Evolutionary conservation across 768 basidiomycete species (phyloP), one percentile per base, ranked within the genome.

Genomic region (Pleurotus salmoneostramineus): DNA sequence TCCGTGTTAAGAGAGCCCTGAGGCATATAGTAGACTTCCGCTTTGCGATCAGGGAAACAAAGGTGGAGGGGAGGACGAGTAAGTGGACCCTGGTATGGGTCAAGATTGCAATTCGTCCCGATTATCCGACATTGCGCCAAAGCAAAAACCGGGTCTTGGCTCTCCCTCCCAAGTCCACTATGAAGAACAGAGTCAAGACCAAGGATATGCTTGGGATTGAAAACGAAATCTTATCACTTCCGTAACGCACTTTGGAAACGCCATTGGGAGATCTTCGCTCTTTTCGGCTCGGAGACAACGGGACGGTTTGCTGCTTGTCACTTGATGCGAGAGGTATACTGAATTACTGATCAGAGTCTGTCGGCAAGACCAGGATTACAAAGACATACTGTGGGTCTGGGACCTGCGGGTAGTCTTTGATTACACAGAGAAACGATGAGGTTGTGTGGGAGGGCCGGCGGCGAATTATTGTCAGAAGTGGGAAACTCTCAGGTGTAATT

Each of bases 61-160:
- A 27, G 15, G 42, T 15, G 15, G 10, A 27, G 21, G 21, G 21
- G 21, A 27, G 21, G 21, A 27, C 21, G 21, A 27, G 21, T 27
- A 27, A 14, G 32, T 55, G 12, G 40, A 40, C 52, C 52, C 31
- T 42, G 52, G 7, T 31, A 43, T 3, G 27, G 27, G 52, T n/a
- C 40, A n/a, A 43, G 15, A 36, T 54, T 14, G 15, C 27, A 17
- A 42, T 31, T 44, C 52, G 52, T 32, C 52, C 52, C 52, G 52
- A 55, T 55, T 55, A n/a, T 55, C 52, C 52, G 52, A 43, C 5
- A 17, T 33, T 55, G 52, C 15, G 52, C 52, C 52, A 15, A 43
- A 33, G 11, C 33, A 31, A n/a, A n/a, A 31, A 14, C 33, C n/a
- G 8, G 48, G 3, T 31, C 17, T 40, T 47, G 15, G 21, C 14